Conservation (phyloP, 176 grass and related monocot species). For the Carex myosuroides region DNA sequence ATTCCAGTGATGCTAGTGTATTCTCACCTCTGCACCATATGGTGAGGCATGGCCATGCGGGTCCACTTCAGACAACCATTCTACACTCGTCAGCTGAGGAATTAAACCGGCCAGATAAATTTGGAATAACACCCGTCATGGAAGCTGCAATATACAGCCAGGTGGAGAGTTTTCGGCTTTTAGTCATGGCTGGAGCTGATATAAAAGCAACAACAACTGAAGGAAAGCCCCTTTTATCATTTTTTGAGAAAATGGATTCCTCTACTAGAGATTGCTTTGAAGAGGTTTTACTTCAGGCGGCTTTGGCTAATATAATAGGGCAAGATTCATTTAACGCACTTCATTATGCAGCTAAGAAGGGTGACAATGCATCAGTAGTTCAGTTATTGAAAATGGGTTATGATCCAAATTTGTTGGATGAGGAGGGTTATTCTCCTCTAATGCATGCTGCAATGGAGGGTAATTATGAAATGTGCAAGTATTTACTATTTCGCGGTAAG, state of each 20-base stretch:
- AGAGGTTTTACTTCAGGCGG: slow-evolving; percentile 37
- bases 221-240: slow-evolving; percentile 32
- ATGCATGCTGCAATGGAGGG: slow-evolving; percentile 42
- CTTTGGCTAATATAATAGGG: slow-evolving; percentile 30
- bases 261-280: slow-evolving; percentile 40
- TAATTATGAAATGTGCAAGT: slow-evolving; percentile 34
- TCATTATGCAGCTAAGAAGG: slow-evolving; percentile 47
- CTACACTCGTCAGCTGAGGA: slow-evolving; percentile 33
- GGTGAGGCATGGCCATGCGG: slow-evolving; percentile 28
- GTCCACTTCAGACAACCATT: slow-evolving; percentile 47
- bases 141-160: slow-evolving; percentile 32
- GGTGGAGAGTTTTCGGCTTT: slow-evolving; percentile 41
- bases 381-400: slow-evolving; percentile 55
- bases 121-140: slow-evolving; percentile 49
- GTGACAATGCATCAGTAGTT: slow-evolving; percentile 31
- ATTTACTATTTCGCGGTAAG: slow-evolving; percentile 35
- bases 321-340: slow-evolving; percentile 34
- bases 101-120: slow-evolving; percentile 48
- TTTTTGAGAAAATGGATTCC: slow-evolving; percentile 30
- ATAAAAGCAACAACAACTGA: slow-evolving; percentile 25
- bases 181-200: slow-evolving; percentile 65
- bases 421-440: slow-evolving; percentile 45
- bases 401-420: slow-evolving; percentile 32
- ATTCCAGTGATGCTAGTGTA: slow-evolving; percentile 32
- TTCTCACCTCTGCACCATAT: slow-evolving; percentile 54